Evolutionary conservation across 169 alveolate genomes (phyloP).

Genomic region (Amoebophrya sp.): DNA sequence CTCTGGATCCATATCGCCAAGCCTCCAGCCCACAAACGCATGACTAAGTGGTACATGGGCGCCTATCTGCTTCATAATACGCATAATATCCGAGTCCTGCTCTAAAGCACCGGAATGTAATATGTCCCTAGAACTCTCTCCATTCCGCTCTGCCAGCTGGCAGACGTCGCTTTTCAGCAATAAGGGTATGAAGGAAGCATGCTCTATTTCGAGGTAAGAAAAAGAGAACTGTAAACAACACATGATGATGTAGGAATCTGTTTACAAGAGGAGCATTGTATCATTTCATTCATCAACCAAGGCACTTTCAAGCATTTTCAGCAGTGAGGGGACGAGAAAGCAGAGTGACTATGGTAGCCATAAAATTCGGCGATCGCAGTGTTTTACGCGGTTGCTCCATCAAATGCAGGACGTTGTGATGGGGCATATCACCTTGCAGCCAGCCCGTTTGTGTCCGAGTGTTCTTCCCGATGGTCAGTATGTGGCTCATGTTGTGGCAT

Average conservation of each 20-base stretch:
- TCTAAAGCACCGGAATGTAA: neutral
- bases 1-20: neutral
- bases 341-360: neutral
- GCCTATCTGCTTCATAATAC: constrained; percentile 1
- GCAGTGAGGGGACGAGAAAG: too few relatives aligned
- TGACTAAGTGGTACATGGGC: constrained; percentile 1
- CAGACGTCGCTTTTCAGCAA: constrained; percentile 6
- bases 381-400: constrained; percentile 21
- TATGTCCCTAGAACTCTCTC: neutral
- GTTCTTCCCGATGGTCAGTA: neutral
- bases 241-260: too few relatives aligned
- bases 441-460: neutral
- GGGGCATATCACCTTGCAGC: constrained; percentile 16
- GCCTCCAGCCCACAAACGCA: constrained; percentile 13
- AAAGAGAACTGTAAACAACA: too few relatives aligned
- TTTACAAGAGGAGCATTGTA: too few relatives aligned
- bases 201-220: too few relatives aligned
- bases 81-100: constrained; percentile 10
- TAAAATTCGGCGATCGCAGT: neutral
- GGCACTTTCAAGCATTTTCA: too few relatives aligned
- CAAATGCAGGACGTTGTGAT: neutral
- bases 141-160: constrained; percentile 8
- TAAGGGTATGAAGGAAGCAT: too few relatives aligned
- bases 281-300: too few relatives aligned
- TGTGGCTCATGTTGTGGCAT: constrained; percentile 20